These are phyloP conservation scores for Dactylellina parvicollis DNA, from an alignment of 2,329 filamentous ascomycete genomes.

Conservation along the genomic window DNA sequence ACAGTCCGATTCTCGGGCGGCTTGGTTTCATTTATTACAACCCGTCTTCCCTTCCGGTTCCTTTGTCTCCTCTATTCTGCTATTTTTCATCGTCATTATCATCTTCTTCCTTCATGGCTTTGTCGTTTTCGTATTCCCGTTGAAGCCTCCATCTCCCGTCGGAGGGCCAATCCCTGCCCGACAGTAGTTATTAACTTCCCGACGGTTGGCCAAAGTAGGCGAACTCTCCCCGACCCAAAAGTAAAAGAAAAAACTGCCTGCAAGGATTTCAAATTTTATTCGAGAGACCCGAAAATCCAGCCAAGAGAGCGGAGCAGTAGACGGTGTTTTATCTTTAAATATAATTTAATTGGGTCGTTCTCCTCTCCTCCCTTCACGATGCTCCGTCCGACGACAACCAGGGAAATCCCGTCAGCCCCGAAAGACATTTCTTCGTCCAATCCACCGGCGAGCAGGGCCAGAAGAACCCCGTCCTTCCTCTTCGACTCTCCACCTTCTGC, in stretches of 20 bases:
- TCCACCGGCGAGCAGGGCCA: conserved; percentile 10
- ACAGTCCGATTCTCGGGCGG: conserved; percentile 16
- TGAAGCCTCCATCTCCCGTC: neutral
- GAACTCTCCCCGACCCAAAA: neutral
- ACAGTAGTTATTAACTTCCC: neutral
- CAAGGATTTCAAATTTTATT: neutral
- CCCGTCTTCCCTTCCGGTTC: neutral
- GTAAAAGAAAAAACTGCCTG: neutral
- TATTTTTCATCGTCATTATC: neutral
- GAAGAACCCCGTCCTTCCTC: conserved; percentile 47
- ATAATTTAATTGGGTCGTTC: neutral
- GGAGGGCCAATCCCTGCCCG: neutral
- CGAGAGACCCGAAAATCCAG: neutral
- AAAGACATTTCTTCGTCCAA: conserved; percentile 38
- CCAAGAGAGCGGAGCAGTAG: neutral
- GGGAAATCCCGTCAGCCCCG: conserved; percentile 32
- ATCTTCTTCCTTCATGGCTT: neutral
- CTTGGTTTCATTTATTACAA: neutral
- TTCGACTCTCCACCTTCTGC: conserved; percentile 52
- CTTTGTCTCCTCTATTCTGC: neutral
- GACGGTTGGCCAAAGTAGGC: neutral
- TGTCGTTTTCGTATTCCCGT: neutral
- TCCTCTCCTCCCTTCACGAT: conserved; percentile 1
- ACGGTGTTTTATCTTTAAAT: neutral
- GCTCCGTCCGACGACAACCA: conserved; percentile 47